phyloP scores from a whole-genome alignment of 2,329 filamentous ascomycete species.

The Sporothrix pseudoabietina region DNA sequence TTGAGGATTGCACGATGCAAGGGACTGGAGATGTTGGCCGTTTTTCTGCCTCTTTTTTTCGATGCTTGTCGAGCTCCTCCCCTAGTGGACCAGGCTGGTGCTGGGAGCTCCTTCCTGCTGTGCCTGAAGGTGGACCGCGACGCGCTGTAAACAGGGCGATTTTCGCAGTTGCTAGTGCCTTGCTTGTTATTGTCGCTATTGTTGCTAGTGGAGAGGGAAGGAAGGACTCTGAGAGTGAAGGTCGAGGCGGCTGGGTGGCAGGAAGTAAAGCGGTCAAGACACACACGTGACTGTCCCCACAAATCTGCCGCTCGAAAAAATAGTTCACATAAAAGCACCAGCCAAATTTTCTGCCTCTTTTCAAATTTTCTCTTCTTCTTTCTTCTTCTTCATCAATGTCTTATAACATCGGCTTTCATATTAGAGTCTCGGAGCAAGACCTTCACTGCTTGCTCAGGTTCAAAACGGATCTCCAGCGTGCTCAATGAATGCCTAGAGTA shows the following conservation, averaged over 20 bases:
- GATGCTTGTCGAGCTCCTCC: constrained; percentile 11
- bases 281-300: constrained; percentile 21
- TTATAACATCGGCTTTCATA: constrained; percentile 71
- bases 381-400: constrained; percentile 69
- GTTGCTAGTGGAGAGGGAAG: neutral
- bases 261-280: constrained; percentile 16
- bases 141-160: constrained; percentile 19
- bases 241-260: neutral
- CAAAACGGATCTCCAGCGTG: constrained; percentile 80
- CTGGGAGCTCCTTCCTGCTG: constrained; percentile 16
- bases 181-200: neutral
- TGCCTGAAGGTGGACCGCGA: constrained; percentile 11
- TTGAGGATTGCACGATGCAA: constrained; percentile 2
- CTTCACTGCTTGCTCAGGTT: constrained; percentile 92
- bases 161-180: neutral
- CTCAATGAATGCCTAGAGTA: constrained; percentile 96
- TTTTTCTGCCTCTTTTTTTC: constrained; percentile 24
- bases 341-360: constrained; percentile 31
- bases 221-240: neutral
- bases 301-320: constrained; percentile 11
- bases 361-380: constrained; percentile 46
- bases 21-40: neutral
- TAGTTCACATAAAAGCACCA: constrained; percentile 23
- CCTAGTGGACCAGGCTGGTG: constrained; percentile 3
- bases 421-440: constrained; percentile 99